Evolutionary conservation across 495 filamentous ascomycete genomes (phyloP).

Genomic region (Penicillium alfredii): DNA sequence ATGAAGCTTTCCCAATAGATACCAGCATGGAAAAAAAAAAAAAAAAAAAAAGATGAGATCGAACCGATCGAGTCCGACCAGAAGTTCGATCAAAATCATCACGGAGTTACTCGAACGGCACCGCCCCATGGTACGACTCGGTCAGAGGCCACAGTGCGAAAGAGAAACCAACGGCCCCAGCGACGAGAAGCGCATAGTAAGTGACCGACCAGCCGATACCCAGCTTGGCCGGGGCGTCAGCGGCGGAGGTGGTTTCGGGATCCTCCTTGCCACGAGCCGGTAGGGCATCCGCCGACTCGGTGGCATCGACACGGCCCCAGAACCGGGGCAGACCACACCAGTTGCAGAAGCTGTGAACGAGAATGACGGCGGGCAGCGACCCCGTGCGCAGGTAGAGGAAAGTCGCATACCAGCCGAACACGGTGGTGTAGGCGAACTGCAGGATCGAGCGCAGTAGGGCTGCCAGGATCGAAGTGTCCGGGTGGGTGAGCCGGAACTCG

Average conservation of each 20-base stretch:
- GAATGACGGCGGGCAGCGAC: slow-evolving; percentile 62
- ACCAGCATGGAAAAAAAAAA: no score
- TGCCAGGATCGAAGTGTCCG: slow-evolving; percentile 52
- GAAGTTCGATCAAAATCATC: no score
- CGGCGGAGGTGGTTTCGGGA: no score
- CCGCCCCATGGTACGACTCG: slow-evolving; percentile 45
- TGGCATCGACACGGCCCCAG: slow-evolving; percentile 66
- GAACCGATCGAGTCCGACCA: no score
- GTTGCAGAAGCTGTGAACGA: slow-evolving; percentile 88
- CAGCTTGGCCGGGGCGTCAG: no score
- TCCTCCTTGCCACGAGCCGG: slow-evolving; percentile 39
- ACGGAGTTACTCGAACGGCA: no score
- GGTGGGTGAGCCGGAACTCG: slow-evolving; percentile 81
- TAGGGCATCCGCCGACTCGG: slow-evolving; percentile 25
- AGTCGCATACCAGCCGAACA: slow-evolving; percentile 89
- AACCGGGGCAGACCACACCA: slow-evolving; percentile 82
- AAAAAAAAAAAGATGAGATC: no score
- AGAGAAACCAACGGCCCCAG: slow-evolving; percentile 66
- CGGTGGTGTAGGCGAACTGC: slow-evolving; percentile 86
- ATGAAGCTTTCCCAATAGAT: no score
- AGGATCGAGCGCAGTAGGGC: slow-evolving; percentile 66
- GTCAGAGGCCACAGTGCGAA: slow-evolving; percentile 67
- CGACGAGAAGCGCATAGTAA: slow-evolving; percentile 71
- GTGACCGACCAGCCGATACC: slow-evolving; percentile 59
- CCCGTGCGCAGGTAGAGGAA: slow-evolving; percentile 89